Base-by-base conservation (phyloP, 495 filamentous ascomycete genomes). In the Penicillium canescens region DNA sequence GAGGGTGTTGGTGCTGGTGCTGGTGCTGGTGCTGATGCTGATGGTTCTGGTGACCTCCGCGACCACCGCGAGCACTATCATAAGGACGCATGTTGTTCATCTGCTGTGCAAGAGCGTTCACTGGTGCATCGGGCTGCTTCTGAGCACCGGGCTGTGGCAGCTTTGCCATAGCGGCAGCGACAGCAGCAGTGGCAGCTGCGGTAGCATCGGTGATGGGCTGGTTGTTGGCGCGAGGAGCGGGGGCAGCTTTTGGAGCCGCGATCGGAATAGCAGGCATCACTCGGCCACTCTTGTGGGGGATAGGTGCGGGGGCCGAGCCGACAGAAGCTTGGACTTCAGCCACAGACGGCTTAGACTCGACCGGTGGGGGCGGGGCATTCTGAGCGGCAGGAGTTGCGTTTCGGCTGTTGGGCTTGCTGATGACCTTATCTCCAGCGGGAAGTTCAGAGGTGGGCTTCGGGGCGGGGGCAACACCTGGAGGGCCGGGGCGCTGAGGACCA, bases 161-260 rank as follows among this genome's bases (percentile, higher is more conserved):
- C 60, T 93, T 91, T 11, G 90, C 90, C 91, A 96, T 95, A 3
- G 91, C 91, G 7, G 86, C 87, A 35, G 91, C 91, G 44, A 96
- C 92, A 26, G 91, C 92, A 42, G 88, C 89, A 37, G 85, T 88
- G 6, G 92, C 92, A 36, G 87, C 88, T 60, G 88, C 85, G 6
- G 90, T 93, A 3, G 91, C 90, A 67, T 92, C 88, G 44, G 82
- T 82, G 47, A 82, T 72, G 18, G 65, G 61, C 24, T 72, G 70
- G 40, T 63, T 63, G 39, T 72, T 66, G 12, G 63, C 61, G 6
- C 63, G 53, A 46, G 74, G 55, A 35, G 66, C 59, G 31, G 77
- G 76, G 50, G 77, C 70, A 38, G 76, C 63, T 38, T 67, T 66
- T 7, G 77, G 74, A 40, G 66, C 74, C 33, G 76, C 57, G 11